These are phyloP conservation scores for Arxiozyma telluris DNA, from an alignment of 1,139 yeast genomes.

Conservation along the genomic window DNA sequence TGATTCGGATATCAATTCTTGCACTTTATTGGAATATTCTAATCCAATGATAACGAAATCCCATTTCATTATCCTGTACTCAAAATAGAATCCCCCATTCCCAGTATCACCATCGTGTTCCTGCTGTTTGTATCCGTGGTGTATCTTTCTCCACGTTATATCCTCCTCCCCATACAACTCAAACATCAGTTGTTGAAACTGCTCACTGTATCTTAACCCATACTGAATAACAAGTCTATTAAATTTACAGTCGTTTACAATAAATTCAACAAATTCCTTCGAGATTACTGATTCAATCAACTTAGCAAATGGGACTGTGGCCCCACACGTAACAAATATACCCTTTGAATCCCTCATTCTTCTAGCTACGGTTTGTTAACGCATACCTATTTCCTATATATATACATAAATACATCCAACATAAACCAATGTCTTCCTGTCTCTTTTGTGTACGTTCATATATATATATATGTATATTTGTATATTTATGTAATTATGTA, in stretches of 20 bases:
- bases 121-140: background rate
- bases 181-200: background rate
- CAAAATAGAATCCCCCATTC: background rate
- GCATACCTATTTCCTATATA: background rate
- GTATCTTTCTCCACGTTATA: background rate
- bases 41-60: slow-evolving; percentile 35
- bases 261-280: slow-evolving; percentile 31
- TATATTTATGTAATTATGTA: too few relatives aligned
- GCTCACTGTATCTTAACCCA: slow-evolving; percentile 39
- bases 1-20: slow-evolving; percentile 30
- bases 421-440: too few relatives aligned
- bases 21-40: slow-evolving; percentile 40
- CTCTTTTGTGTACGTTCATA: too few relatives aligned
- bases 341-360: background rate
- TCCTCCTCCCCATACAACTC: background rate
- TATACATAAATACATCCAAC: background rate
- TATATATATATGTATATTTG: too few relatives aligned
- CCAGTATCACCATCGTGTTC: background rate
- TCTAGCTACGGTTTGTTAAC: background rate
- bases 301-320: slow-evolving; percentile 64
- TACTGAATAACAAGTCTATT: slow-evolving; percentile 51
- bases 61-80: background rate
- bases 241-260: slow-evolving; percentile 33
- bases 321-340: slow-evolving; percentile 68
- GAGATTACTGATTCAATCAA: slow-evolving; percentile 41